phyloP scores from a whole-genome alignment of 148 eudicot genomes.

The Spergularia bocconei region DNA sequence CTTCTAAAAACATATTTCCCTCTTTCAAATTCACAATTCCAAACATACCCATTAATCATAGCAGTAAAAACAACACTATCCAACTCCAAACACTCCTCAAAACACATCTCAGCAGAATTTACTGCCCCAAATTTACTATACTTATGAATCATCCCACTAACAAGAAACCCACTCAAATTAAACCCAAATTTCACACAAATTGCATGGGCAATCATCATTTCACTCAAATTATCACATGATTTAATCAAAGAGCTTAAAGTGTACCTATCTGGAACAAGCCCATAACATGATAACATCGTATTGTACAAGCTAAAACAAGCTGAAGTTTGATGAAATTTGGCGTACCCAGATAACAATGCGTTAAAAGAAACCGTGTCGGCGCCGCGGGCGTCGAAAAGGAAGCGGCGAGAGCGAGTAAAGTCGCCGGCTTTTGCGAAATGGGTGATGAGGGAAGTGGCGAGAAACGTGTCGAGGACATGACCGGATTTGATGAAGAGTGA shows the following conservation, averaged over 20 bases:
- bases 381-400: slow-evolving; percentile 33
- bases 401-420: slow-evolving; percentile 39
- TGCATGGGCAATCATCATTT: slow-evolving; percentile 42
- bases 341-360: slow-evolving; percentile 52
- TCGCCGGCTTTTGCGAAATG: slow-evolving; percentile 50
- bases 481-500: slow-evolving; percentile 50
- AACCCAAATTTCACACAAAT: slow-evolving; percentile 52
- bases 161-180: slow-evolving; percentile 37
- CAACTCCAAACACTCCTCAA: slow-evolving; percentile 46
- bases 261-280: slow-evolving; percentile 49
- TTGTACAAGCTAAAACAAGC: slow-evolving; percentile 34
- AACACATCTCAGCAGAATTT: slow-evolving; percentile 45
- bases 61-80: slow-evolving; percentile 60
- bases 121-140: slow-evolving; percentile 47
- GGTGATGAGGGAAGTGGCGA: slow-evolving; percentile 51
- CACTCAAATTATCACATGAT: slow-evolving; percentile 35
- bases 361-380: slow-evolving; percentile 49
- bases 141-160: slow-evolving; percentile 55
- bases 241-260: slow-evolving; percentile 48
- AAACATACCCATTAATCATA: slow-evolving; percentile 71
- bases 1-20: slow-evolving; percentile 38
- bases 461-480: slow-evolving; percentile 37
- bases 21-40: slow-evolving; percentile 47
- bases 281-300: slow-evolving; percentile 24
- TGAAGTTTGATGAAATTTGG: slow-evolving; percentile 27